Evolutionary conservation across 1,284 basidiomycete species (phyloP).

Genomic region (Trametes versicolor): DNA sequence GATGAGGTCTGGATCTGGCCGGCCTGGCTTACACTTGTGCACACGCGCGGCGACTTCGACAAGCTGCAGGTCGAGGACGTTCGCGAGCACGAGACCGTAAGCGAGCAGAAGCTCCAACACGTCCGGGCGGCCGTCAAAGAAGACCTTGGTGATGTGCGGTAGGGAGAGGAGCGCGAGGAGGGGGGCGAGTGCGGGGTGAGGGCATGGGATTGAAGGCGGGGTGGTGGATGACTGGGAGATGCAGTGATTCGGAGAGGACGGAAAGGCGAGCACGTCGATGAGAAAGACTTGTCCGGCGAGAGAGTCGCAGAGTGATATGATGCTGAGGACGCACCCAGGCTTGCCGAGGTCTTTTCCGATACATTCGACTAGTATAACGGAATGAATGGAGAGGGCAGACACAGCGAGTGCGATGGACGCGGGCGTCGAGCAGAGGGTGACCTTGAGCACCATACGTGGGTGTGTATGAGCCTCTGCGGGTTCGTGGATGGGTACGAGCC

Average conservation of each 20-base stretch:
- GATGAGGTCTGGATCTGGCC: neutral
- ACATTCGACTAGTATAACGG: slow-evolving; percentile 42
- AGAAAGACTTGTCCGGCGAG: slow-evolving; percentile 51
- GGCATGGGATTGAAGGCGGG: slow-evolving; percentile 3
- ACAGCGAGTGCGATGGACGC: slow-evolving; percentile 15
- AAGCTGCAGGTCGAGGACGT: slow-evolving; percentile 54
- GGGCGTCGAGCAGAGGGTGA: slow-evolving; percentile 12
- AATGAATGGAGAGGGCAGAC: slow-evolving; percentile 24
- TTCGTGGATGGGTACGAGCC: neutral
- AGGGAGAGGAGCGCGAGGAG: slow-evolving; percentile 45
- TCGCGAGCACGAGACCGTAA: slow-evolving; percentile 44
- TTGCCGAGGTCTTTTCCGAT: slow-evolving; percentile 51
- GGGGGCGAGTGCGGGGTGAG: slow-evolving; percentile 36
- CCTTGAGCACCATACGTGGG: slow-evolving; percentile 10
- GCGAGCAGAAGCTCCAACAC: slow-evolving; percentile 48
- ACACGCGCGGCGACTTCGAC: slow-evolving; percentile 40
- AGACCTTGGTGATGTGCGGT: slow-evolving; percentile 48
- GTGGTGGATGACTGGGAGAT: neutral
- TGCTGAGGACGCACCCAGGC: slow-evolving; percentile 49
- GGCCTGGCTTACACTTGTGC: neutral
- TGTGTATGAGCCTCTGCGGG: neutral
- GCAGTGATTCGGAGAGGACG: neutral
- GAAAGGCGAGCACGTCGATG: slow-evolving; percentile 49
- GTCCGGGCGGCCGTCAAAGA: slow-evolving; percentile 59
- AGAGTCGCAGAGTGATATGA: slow-evolving; percentile 53